phyloP scores from a whole-genome alignment of 495 filamentous ascomycete genomes.

The Xanthoparmelia taractica region DNA sequence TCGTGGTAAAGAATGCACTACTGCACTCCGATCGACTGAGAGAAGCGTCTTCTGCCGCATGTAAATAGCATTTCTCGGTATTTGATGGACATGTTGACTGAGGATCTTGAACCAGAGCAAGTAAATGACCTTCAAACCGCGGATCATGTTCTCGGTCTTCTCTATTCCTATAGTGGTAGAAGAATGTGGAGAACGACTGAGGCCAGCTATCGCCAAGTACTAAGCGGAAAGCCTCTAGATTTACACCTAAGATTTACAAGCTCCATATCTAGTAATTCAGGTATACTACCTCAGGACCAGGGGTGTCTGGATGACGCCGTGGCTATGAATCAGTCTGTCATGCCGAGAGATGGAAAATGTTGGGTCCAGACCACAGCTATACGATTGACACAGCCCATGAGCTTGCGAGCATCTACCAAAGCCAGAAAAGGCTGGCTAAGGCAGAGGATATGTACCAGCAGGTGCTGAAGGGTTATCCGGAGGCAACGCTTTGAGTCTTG shows the following conservation, averaged over 20 bases:
- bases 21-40: conserved; percentile 20
- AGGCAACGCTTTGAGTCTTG: too few relatives aligned
- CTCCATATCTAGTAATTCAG: not conserved
- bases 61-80: not conserved
- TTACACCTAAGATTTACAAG: not conserved
- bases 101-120: not conserved
- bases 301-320: not conserved
- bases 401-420: not conserved
- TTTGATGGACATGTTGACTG: not conserved
- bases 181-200: not conserved
- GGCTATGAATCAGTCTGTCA: not conserved
- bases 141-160: not conserved
- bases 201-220: not conserved
- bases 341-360: not conserved
- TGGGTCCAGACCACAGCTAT: not conserved
- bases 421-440: not conserved
- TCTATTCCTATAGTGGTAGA: not conserved
- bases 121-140: not conserved
- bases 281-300: not conserved
- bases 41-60: conserved; percentile 7
- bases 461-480: not conserved
- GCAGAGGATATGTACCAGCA: not conserved
- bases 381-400: not conserved
- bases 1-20: conserved; percentile 30
- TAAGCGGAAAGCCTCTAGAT: not conserved